Evolutionary conservation across 768 basidiomycete genomes (phyloP).

Genomic region (Tulasnella calospora): DNA sequence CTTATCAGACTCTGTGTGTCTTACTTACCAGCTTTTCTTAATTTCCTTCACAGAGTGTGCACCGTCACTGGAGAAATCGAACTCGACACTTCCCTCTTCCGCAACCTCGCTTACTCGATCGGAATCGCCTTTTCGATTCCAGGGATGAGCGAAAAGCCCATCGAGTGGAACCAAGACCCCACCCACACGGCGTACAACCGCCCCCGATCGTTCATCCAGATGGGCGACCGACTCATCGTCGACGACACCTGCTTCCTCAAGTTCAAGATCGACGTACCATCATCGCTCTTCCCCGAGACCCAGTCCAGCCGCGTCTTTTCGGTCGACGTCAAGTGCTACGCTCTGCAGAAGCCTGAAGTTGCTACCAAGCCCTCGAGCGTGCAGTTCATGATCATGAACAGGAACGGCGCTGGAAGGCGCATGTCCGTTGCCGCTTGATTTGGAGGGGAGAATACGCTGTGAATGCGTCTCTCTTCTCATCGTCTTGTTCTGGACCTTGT

Average conservation of each 20-base stretch:
- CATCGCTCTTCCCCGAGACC: constrained; percentile 6
- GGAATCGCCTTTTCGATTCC: constrained; percentile 23
- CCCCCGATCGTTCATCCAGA: constrained; percentile 24
- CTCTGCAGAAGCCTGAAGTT: constrained; percentile 10
- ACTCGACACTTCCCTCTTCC: constrained; percentile 20
- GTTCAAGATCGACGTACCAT: constrained; percentile 24
- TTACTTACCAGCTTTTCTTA: too few species aligned
- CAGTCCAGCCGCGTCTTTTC: constrained; percentile 20
- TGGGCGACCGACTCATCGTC: constrained; percentile 23
- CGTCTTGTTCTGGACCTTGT: neutral
- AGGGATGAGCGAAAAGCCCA: constrained; percentile 21
- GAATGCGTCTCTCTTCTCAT: neutral
- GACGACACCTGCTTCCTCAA: constrained; percentile 26
- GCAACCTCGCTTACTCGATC: constrained; percentile 23
- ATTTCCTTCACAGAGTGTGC: constrained; percentile 9
- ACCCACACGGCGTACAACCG: constrained; percentile 21
- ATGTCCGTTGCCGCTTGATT: constrained; percentile 17
- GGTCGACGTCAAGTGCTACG: constrained; percentile 26
- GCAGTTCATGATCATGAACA: constrained; percentile 26
- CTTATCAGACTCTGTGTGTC: too few species aligned
- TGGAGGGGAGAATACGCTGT: neutral
- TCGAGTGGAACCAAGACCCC: constrained; percentile 27
- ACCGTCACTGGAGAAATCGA: constrained; percentile 25
- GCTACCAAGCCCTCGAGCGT: constrained; percentile 24
- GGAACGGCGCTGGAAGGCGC: constrained; percentile 16